Percentiles rank a stretch among this genome's conserved stretches.
Evolutionary conservation across 2,329 filamentous ascomycete species (phyloP).

Genomic region (Lasiodiplodia theobromae): DNA sequence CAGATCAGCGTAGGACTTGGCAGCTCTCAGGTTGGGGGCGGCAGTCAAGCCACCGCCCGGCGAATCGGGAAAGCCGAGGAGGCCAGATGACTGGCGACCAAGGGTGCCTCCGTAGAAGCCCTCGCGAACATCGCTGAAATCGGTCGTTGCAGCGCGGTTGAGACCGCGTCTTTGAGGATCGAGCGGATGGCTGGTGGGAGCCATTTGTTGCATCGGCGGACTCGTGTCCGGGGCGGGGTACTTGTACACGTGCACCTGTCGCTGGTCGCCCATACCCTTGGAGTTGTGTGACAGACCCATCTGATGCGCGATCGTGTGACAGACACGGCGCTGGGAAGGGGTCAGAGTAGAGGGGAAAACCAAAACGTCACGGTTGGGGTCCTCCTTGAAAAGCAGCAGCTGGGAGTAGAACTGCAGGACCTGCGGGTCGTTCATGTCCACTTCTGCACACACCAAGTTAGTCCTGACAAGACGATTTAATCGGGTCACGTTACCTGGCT

Average conservation of each 20-base stretch:
- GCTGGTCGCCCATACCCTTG: conserved; percentile 83
- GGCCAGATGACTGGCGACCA: conserved; percentile 78
- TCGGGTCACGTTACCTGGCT: conserved; percentile 52
- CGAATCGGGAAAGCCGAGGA: conserved; percentile 83
- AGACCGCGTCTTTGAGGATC: conserved; percentile 84
- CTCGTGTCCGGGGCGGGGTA: conserved; percentile 66
- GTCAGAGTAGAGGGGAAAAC: conserved; percentile 83
- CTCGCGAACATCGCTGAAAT: conserved; percentile 84
- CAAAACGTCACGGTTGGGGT: conserved; percentile 76
- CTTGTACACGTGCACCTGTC: conserved; percentile 90
- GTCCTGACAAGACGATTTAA: conserved; percentile 29
- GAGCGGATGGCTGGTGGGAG: conserved; percentile 67
- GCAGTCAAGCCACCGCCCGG: conserved; percentile 68
- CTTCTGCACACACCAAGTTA: conserved; percentile 58
- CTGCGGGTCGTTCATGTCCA: conserved; percentile 90
- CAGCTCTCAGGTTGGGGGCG: conserved; percentile 82
- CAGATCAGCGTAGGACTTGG: conserved; percentile 95
- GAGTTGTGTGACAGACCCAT: conserved; percentile 92
- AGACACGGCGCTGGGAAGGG: conserved; percentile 84
- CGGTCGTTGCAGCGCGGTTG: conserved; percentile 94
- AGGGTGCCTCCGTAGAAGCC: conserved; percentile 78
- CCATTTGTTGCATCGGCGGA: conserved; percentile 67
- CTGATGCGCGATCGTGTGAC: conserved; percentile 94
- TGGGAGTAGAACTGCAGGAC: conserved; percentile 91
- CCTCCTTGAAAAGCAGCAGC: conserved; percentile 86